These are phyloP conservation scores for Pichia thaimueangensis DNA, from an alignment of 805 yeast genomes.

Conservation along the genomic window DNA sequence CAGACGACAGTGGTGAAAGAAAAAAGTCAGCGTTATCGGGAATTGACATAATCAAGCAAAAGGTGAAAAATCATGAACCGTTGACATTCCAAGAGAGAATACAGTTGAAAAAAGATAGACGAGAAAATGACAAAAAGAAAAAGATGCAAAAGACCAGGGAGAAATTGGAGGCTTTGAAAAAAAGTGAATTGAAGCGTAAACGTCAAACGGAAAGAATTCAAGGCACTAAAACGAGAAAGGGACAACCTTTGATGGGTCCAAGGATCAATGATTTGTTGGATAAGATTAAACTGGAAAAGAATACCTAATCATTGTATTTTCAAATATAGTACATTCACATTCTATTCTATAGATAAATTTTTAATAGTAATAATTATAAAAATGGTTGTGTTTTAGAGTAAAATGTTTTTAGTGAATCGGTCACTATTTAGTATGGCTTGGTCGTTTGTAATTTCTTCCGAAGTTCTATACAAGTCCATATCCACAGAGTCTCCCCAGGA, in stretches of 20 bases:
- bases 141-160: constrained; percentile 34
- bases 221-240: constrained; percentile 53
- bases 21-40: constrained; percentile 11
- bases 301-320: no score
- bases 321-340: no score
- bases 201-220: constrained; percentile 37
- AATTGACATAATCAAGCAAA: constrained; percentile 30
- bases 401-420: no score
- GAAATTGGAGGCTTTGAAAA: constrained; percentile 28
- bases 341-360: no score
- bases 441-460: no score
- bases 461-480: no score
- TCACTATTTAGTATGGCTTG: no score
- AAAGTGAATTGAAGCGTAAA: constrained; percentile 38
- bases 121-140: constrained; percentile 35
- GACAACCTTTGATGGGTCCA: constrained; percentile 92
- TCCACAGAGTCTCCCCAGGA: no score
- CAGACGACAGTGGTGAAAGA: constrained; percentile 10
- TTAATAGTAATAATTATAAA: no score
- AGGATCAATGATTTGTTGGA: constrained; percentile 72
- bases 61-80: constrained; percentile 16
- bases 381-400: no score
- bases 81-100: constrained; percentile 39
- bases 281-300: constrained; percentile 47
- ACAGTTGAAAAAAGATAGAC: constrained; percentile 42